A percentile compares a stretch with the other conserved stretches of the same genome.
These are phyloP conservation scores for Exophiala xenobiotica DNA, from an alignment of 2,329 filamentous ascomycete genomes.

Conservation along the genomic window DNA sequence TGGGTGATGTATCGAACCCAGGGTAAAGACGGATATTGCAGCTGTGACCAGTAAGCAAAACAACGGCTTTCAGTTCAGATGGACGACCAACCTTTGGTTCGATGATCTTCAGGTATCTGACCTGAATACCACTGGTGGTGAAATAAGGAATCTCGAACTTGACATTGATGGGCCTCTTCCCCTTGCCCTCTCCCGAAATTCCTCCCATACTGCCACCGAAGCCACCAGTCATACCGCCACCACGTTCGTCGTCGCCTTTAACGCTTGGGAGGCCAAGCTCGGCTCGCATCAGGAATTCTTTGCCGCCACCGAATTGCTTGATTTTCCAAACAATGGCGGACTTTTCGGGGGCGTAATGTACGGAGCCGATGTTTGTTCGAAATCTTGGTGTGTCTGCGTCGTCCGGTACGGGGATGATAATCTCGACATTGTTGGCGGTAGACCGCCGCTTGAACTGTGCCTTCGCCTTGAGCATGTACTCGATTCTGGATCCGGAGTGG, in stretches of 20 bases:
- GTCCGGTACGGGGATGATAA: conserved; percentile 93
- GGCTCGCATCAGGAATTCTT: conserved; percentile 97
- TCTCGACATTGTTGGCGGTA: conserved; percentile 98
- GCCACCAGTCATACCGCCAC: conserved; percentile 95
- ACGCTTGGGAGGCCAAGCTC: conserved; percentile 93
- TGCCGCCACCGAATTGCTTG: conserved; percentile 97
- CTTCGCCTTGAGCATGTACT: conserved; percentile 98
- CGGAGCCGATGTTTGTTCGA: conserved; percentile 93
- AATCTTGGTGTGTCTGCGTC: conserved; percentile 95
- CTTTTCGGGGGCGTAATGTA: conserved; percentile 96
- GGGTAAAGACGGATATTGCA: conserved; percentile 96
- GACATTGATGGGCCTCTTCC: conserved; percentile 94
- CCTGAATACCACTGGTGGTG: conserved; percentile 98
- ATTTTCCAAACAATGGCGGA: conserved; percentile 99
- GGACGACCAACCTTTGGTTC: conserved; percentile 80
- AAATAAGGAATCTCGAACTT: conserved; percentile 99
- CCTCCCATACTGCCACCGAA: conserved; percentile 97
- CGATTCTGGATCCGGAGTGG: conserved; percentile 90
- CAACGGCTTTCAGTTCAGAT: background rate
- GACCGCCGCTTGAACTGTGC: conserved; percentile 97
- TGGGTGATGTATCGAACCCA: conserved; percentile 99
- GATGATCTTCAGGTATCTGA: conserved; percentile 97
- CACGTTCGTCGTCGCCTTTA: conserved; percentile 90
- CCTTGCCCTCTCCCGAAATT: conserved; percentile 73
- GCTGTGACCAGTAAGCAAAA: conserved; percentile 50